Conservation (phyloP, 495 filamentous ascomycete genomes). For the Penicillium pancosmium region DNA sequence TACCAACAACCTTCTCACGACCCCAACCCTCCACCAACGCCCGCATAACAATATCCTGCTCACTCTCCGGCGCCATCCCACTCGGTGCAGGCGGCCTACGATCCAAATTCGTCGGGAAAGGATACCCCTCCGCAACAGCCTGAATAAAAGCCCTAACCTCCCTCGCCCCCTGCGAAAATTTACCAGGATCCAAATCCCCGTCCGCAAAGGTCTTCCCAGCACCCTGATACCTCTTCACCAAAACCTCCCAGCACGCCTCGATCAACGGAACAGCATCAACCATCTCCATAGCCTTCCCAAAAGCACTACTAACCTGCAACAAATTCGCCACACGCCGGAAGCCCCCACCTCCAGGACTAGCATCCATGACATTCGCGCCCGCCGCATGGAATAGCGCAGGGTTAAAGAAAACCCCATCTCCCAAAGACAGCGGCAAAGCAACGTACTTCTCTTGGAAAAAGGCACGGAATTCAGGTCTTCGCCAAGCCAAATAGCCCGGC, state of each 20-base stretch:
- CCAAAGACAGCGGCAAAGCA: slow-evolving; percentile 44
- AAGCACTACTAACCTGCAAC: slow-evolving; percentile 55
- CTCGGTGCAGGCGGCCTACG: slow-evolving; percentile 47
- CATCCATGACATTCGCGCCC: slow-evolving; percentile 48
- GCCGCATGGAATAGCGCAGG: slow-evolving; percentile 61
- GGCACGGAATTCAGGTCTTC: slow-evolving; percentile 44
- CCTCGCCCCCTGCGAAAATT: slow-evolving; percentile 7
- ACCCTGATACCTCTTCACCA: slow-evolving; percentile 32
- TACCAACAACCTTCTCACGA: slow-evolving; percentile 34
- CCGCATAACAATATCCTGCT: slow-evolving; percentile 51
- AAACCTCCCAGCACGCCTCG: slow-evolving; percentile 40
- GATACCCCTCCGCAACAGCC: slow-evolving; percentile 56
- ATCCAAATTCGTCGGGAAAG: slow-evolving; percentile 61
- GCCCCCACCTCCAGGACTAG: slow-evolving; percentile 27
- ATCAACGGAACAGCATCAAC: slow-evolving; percentile 51
- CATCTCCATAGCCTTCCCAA: slow-evolving; percentile 62
- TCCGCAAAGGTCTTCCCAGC: slow-evolving; percentile 35
- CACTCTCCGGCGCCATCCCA: slow-evolving; percentile 58
- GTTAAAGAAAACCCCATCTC: slow-evolving; percentile 60
- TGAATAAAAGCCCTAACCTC: slow-evolving; percentile 38
- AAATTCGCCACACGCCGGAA: slow-evolving; percentile 55
- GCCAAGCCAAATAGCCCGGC: slow-evolving; percentile 55
- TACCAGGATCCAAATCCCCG: slow-evolving; percentile 28
- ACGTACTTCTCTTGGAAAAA: slow-evolving; percentile 53
- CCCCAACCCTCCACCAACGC: slow-evolving; percentile 45